Evolutionary conservation across 1,139 yeast species (phyloP), one percentile per base, ranked within the genome.

Genomic region (Eremothecium coryli): DNA sequence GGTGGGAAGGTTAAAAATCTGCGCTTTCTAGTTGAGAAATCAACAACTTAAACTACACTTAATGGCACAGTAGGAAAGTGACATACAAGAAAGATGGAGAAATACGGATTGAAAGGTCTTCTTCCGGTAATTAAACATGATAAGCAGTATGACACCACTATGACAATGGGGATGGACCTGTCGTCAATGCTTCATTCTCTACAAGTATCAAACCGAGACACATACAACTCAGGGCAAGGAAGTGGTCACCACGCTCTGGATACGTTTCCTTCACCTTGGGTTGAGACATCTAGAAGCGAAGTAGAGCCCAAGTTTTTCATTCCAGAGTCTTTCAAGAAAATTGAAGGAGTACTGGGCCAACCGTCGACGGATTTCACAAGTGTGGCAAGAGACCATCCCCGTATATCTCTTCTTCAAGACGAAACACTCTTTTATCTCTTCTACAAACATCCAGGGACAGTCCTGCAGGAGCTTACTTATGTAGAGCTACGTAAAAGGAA

Each of bases 341-440:
- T 70, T 54, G 56, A 60, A 15, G 52, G 59, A 21, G 61, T 56
- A 16, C 39, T 55, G 20, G 40, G 36, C 8, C 38, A 41, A 4
- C 49, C 53, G 18, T 58, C 58, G 21, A 65, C 66, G 2, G 43
- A 42, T 20, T 54, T 55, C 32, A 49, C 55, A 26, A 50, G 56
- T 11, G 56, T 56, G n/a, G 56, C 71, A 43, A 63, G 67, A 4
- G 74, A 73, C 39, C 94, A 82, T 52, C 73, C 73, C 36, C 78
- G 85, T 54, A 72, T 90, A 37, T 74, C 75, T 37, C 68, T 76
- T 29, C 81, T 90, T 48, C 78, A 85, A 29, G 98, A 90, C 52
- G 97, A 90, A 52, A 90, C 97, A 1, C 66, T 93, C 35, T 93
- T 93, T 56, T 90, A 82, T 60, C 80, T 93, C 21, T 93, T 93